Base-by-base conservation (phyloP, 129 eudicot species). In the Flaveria brownii region DNA sequence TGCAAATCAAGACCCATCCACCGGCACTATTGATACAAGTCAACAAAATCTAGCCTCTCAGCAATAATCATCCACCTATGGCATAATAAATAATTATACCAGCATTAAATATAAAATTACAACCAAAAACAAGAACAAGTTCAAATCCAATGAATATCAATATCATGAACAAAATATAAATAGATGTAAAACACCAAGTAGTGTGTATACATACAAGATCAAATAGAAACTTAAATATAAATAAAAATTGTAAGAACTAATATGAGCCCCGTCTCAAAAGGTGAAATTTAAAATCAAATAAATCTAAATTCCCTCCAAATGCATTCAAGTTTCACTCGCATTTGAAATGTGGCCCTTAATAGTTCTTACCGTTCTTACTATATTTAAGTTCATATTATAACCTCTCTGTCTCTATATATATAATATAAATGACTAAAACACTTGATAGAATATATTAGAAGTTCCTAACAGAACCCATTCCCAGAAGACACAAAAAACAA, bases 401-500 rank as follows among this genome's bases (percentile, higher is more conserved):
- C 41, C 68, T 17, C 1, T 6, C 61, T 11, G 18, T 17, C 68
- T 61, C 16, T 30, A 12, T 28, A 61, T 25, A 62, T 62, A 33
- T 62, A 62, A 62, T 4, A 28, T 62, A 62, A 28, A 30, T 62
- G 13, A 28, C 45, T 13, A 28, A 15, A 62, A 62, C 9, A 18
- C 43, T 62, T 9, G 43, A 30, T 62, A 26, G 22, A 30, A 62
- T 62, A 61, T 26, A 61, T 61, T 61, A 61, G 67, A 61, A 61
- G 41, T 2, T 61, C 17, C 17, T 25, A 28, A 30, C 68, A 30
- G 77, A 78, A 69, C 71, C 76, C 63, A 70, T 23, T 63, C 70
- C 46, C 66, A 52, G 12, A 23, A 28, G 68, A 26, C 68, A 62
- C 59, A 47, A 62, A 61, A 75, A 75, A 75, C 60, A 25, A 84